Conservation (phyloP, 176 grass and related monocot genomes). For the Bothriochloa decipiens region DNA sequence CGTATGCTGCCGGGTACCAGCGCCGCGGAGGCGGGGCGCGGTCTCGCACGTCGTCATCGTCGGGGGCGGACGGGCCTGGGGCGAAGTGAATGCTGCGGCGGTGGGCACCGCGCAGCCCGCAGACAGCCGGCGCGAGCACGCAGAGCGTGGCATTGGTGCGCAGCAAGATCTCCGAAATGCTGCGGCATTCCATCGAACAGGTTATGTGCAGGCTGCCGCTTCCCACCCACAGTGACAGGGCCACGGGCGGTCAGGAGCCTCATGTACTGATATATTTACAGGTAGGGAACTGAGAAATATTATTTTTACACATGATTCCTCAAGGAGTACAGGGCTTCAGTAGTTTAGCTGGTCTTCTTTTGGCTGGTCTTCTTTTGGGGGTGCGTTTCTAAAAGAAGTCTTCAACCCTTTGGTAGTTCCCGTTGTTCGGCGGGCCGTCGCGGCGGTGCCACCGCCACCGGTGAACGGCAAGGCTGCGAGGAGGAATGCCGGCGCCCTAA, state of each 20-base stretch:
- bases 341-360: too few species aligned
- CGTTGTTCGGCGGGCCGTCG: too few species aligned
- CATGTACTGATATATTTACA: neutral
- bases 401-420: too few species aligned
- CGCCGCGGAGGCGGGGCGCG: slow-evolving; percentile 34
- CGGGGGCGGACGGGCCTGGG: neutral
- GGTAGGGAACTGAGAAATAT: too few species aligned
- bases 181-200: slow-evolving; percentile 62
- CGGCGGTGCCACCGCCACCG: too few species aligned
- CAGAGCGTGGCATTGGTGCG: neutral
- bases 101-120: neutral
- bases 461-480: neutral
- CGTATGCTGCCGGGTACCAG: slow-evolving; percentile 72
- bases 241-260: neutral
- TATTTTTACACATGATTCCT: neutral
- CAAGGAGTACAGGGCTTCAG: too few species aligned
- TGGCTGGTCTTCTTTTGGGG: neutral
- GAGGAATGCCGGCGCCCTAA: neutral
- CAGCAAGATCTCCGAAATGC: neutral
- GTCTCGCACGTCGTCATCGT: slow-evolving; percentile 31
- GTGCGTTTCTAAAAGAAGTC: neutral
- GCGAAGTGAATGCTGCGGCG: slow-evolving; percentile 43
- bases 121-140: too few species aligned
- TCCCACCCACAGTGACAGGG: neutral
- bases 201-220: neutral